Percentiles rank a stretch among this genome's conserved stretches.
Evolutionary conservation across 495 filamentous ascomycete genomes (phyloP).

Genomic region (Alectoria sarmentosa): DNA sequence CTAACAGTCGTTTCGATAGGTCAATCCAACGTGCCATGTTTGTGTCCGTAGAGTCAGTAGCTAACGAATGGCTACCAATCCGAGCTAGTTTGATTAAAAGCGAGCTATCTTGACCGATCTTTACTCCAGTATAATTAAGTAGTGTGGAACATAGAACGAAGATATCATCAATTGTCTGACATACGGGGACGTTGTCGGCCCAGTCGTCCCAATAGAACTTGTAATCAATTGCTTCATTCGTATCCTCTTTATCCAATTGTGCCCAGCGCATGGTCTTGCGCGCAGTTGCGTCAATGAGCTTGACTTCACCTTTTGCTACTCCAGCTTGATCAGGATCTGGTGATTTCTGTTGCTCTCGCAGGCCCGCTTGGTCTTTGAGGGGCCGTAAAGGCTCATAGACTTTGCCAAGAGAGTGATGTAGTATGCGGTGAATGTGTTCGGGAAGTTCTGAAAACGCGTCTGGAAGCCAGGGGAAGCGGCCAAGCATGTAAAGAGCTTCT

Average conservation of each 20-base stretch:
- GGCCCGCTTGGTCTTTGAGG: slow-evolving; percentile 32
- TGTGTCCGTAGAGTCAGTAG: slow-evolving; percentile 56
- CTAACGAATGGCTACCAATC: slow-evolving; percentile 71
- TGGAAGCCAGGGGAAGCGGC: slow-evolving; percentile 83
- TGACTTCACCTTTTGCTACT: slow-evolving; percentile 58
- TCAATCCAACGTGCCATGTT: slow-evolving; percentile 72
- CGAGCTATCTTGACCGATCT: slow-evolving; percentile 73
- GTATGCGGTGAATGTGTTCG: slow-evolving; percentile 73
- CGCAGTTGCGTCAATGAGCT: slow-evolving; percentile 44
- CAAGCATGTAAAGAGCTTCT: slow-evolving; percentile 87
- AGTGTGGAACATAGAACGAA: slow-evolving; percentile 82
- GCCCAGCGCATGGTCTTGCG: slow-evolving; percentile 70
- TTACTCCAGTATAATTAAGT: slow-evolving; percentile 74
- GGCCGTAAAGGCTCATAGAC: slow-evolving; percentile 53
- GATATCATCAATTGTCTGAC: slow-evolving; percentile 83
- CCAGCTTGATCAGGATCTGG: slow-evolving; percentile 55
- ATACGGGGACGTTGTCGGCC: slow-evolving; percentile 86
- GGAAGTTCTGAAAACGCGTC: slow-evolving; percentile 73
- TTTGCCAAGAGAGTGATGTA: slow-evolving; percentile 68
- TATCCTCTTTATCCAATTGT: slow-evolving; percentile 65
- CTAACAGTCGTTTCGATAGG: slow-evolving; percentile 70
- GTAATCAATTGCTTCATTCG: slow-evolving; percentile 64
- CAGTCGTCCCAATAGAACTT: slow-evolving; percentile 98
- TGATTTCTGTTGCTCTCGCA: slow-evolving; percentile 43
- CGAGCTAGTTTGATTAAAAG: slow-evolving; percentile 72